A percentile compares a stretch with the other conserved stretches of the same genome.
These are phyloP conservation scores for Diutina neorugosa DNA, from an alignment of 1,139 yeast species.

Conservation along the genomic window DNA sequence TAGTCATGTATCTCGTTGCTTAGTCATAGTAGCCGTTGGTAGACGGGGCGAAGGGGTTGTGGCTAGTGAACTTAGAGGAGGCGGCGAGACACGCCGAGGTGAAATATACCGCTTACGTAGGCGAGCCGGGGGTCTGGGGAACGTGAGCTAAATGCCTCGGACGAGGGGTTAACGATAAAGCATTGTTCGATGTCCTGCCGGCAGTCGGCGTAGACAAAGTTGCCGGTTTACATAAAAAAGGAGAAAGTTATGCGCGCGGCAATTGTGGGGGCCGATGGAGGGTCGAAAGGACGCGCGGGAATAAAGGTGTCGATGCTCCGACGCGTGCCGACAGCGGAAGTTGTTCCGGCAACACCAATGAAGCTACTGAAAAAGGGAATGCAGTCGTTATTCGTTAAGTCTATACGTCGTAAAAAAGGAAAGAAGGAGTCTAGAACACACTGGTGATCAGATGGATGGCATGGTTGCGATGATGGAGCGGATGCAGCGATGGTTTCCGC, in stretches of 20 bases:
- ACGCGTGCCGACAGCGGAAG: not conserved
- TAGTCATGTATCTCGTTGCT: no score
- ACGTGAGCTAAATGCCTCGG: not conserved
- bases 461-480: conserved; percentile 13
- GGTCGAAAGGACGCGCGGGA: no score
- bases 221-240: not conserved
- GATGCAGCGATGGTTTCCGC: conserved; percentile 3
- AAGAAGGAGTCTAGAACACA: conserved; percentile 10
- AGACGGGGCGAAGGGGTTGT: no score
- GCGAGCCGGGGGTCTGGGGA: not conserved
- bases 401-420: not conserved
- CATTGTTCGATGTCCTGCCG: no score
- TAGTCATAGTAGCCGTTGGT: no score
- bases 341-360: not conserved
- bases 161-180: no score
- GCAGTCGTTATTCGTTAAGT: conserved; percentile 2
- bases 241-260: not conserved
- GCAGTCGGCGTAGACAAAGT: not conserved
- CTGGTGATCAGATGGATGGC: conserved; percentile 15
- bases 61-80: no score
- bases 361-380: no score
- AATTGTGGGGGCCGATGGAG: not conserved
- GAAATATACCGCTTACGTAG: not conserved
- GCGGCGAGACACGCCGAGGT: no score
- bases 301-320: not conserved